These are phyloP conservation scores for Abrus precatorius DNA, from an alignment of 306 rosid species.

Conservation along the genomic window DNA sequence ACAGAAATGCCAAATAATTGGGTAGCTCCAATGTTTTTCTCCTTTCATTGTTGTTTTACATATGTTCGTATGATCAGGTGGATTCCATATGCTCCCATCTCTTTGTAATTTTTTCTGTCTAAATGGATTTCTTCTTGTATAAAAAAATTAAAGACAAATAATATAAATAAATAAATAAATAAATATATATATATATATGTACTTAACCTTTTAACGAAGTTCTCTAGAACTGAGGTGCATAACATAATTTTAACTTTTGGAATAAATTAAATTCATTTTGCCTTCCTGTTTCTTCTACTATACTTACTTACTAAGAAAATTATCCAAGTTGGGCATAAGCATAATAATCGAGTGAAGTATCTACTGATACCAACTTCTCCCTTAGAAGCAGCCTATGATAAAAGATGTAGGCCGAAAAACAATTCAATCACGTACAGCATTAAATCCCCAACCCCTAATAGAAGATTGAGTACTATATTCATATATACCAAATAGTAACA, in stretches of 20 bases:
- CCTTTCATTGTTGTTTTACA: not conserved
- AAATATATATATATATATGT: not conserved
- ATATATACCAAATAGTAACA: slow-evolving; percentile 20
- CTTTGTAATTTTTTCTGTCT: not conserved
- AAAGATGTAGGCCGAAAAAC: slow-evolving; percentile 15
- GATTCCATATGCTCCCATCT: not conserved
- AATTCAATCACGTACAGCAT: slow-evolving; percentile 9
- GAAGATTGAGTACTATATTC: not conserved
- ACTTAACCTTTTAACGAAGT: too few species aligned
- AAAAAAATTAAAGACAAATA: not conserved
- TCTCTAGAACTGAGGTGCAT: too few species aligned
- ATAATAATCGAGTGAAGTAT: slow-evolving; percentile 23
- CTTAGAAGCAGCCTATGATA: not conserved
- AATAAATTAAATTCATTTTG: too few species aligned
- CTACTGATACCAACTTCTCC: slow-evolving; percentile 23
- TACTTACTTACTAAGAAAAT: not conserved
- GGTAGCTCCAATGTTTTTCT: not conserved
- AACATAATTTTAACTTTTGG: too few species aligned
- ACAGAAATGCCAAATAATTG: not conserved
- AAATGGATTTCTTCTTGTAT: not conserved
- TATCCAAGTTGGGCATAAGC: not conserved
- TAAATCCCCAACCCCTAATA: slow-evolving; percentile 9
- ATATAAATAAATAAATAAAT: too few species aligned
- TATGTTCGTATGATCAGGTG: not conserved
- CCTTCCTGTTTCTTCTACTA: too few species aligned